Evolutionary conservation across 805 yeast species (phyloP), one percentile per base, ranked within the genome.

Genomic region (Barnettozyma siamensis): DNA sequence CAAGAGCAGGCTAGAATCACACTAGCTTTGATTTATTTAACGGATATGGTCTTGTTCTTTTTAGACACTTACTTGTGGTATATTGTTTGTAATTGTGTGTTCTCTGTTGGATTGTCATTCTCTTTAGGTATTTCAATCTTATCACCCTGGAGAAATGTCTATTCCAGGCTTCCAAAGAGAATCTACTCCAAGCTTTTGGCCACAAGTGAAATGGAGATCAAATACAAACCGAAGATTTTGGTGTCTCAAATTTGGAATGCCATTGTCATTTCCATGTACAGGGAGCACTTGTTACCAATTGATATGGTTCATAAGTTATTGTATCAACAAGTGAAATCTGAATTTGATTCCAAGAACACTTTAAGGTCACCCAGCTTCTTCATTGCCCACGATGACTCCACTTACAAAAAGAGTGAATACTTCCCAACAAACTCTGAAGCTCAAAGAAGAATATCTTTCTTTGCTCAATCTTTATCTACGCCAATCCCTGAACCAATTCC

Each of bases 141-240:
- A 79, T 83, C 94, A 2, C 95, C 95, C 0, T 86, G 95, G 95
- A 76, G 85, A 56, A 86, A 84, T 53, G 76, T 83, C 23, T 86
- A 79, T 57, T 73, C 87, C 4, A 65, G 88, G 37, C 63, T 88
- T 17, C 95, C 95, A 0, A 78, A 80, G 52, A 70, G 95, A 52
- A 83, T 87, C 3, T 74, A 74, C 49, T 75, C 91, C 10, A 86
- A 87, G 50, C 67, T 88, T 5, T 59, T 88, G 50, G 60, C 61
- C 0, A 49, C 56, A 4, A 32, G 48, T 23, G 56, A 67, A 20
- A 76, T 79, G 46, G 62, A 63, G 45, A 49, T 62, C 41, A 53
- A 54, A 42, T 51, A 63, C 16, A 68, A 69, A 46, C 73, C 80
- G 7, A 80, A 80, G 54, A 61, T 69, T 12, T 60, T 79, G 46